Base-by-base conservation (phyloP, 2,329 filamentous ascomycete species). In the Trichoderma breve region DNA sequence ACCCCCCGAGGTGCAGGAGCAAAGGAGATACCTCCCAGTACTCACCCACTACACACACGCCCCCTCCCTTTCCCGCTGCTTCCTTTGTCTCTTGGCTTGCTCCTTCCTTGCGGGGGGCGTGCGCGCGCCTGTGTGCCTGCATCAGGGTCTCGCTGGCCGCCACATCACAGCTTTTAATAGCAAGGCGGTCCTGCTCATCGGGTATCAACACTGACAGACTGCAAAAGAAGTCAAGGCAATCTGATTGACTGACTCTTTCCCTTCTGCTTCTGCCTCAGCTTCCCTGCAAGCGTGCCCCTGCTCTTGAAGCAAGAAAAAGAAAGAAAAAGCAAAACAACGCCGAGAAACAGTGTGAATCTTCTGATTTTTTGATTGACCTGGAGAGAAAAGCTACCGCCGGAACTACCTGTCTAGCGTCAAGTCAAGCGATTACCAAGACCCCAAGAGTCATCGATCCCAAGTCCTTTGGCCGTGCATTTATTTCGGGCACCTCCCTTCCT, bases 101-200 rank as follows among this genome's bases (percentile, higher is more conserved):
- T 64, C 26, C 43, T 70, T 60, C 51, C 70, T 57, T 67, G 64
- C 64, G 63, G 62, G 69, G 71, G 53, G 71, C 51, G 69, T 62
- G 74, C 64, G 73, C 71, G 71, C 73, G 30, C 34, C 51, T 70
- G 71, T 70, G 71, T 74, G 74, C 73, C 71, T 74, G 73, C 72
- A 58, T 47, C 62, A 72, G 70, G 70, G 65, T 72, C 71, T 72
- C 66, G 55, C 65, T 71, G 73, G 51, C 73, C 73, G 73, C 74
- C 73, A 74, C 73, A 58, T 71, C 43, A 67, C 61, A 51, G 66
- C 66, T 67, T 60, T 70, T 68, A 60, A 70, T 70, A 72, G 57
- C 71, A 72, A 43, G 64, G 66, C 71, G 43, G 26, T 67, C 57
- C 57, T 60, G 69, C 64, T 73, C 74, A 72, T 74, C 73, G 73